phyloP scores from a whole-genome alignment of 2,329 filamentous ascomycete genomes.

The Neonectria hederae region DNA sequence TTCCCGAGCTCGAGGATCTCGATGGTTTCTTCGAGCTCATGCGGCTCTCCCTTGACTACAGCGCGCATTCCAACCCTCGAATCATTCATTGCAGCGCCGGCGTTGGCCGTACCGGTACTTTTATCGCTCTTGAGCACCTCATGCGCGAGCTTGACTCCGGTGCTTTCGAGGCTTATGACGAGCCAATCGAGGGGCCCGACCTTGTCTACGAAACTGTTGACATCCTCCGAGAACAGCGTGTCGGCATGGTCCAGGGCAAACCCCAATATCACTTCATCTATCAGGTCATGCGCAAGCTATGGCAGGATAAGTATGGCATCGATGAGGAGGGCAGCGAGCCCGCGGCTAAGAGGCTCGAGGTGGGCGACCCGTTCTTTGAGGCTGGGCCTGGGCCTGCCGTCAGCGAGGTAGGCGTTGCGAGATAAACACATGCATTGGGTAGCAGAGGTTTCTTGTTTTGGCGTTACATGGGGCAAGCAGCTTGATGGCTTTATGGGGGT shows the following conservation, averaged over 20 bases:
- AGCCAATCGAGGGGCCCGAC: conserved; percentile 57
- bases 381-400: conserved; percentile 31
- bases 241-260: conserved; percentile 95
- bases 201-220: conserved; percentile 84
- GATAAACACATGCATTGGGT: conserved; percentile 6
- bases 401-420: conserved; percentile 22
- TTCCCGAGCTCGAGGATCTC: conserved; percentile 75
- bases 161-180: conserved; percentile 63
- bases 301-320: conserved; percentile 70
- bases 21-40: conserved; percentile 75
- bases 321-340: conserved; percentile 54
- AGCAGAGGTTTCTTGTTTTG: neutral
- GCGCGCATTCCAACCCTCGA: conserved; percentile 69
- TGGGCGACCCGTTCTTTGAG: conserved; percentile 55
- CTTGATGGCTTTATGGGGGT: conserved; percentile 11
- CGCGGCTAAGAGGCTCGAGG: conserved; percentile 63
- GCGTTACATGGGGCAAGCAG: conserved; percentile 9
- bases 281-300: conserved; percentile 79
- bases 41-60: conserved; percentile 68
- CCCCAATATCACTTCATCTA: conserved; percentile 89
- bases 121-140: conserved; percentile 94
- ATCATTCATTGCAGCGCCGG: conserved; percentile 91
- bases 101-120: conserved; percentile 92
- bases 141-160: conserved; percentile 83
- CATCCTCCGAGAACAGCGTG: conserved; percentile 82